phyloP scores from a whole-genome alignment of 305 asterid genomes.

The Fraxinus paxiana region DNA sequence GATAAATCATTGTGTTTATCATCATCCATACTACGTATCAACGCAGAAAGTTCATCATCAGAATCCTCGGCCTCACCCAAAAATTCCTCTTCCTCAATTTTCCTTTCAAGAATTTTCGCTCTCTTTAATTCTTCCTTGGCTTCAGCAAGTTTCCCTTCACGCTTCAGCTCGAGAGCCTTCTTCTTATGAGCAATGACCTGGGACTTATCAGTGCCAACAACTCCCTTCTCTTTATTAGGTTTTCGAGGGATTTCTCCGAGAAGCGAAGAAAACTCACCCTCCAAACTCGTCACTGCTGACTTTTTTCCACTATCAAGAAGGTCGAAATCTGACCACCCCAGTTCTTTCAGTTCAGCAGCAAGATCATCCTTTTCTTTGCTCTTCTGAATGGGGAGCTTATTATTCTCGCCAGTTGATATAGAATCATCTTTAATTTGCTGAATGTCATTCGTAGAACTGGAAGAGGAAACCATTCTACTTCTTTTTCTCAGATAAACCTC shows the following conservation, averaged over 20 bases:
- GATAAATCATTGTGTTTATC: conserved; percentile 50
- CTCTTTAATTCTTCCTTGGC: conserved; percentile 94
- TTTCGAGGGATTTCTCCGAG: conserved; percentile 60
- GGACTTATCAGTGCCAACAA: conserved; percentile 49
- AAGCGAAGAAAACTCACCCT: conserved; percentile 83
- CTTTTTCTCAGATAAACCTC: conserved; percentile 68
- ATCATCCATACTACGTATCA: conserved; percentile 57
- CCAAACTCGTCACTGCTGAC: conserved; percentile 55
- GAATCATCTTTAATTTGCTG: conserved; percentile 41
- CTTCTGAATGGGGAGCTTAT: conserved; percentile 36
- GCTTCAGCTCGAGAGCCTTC: conserved; percentile 85
- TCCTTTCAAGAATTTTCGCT: conserved; percentile 82
- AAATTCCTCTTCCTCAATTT: conserved; percentile 92
- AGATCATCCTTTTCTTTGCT: conserved; percentile 66
- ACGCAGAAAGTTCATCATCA: conserved; percentile 76
- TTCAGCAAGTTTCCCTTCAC: conserved; percentile 76
- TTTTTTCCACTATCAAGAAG: conserved; percentile 55
- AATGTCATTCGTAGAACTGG: conserved; percentile 39
- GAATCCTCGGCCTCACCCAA: conserved; percentile 83
- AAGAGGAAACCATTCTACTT: conserved; percentile 61
- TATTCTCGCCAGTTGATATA: conserved; percentile 32
- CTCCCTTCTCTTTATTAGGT: conserved; percentile 44
- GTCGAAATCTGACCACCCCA: conserved; percentile 96
- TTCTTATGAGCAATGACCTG: conserved; percentile 77
- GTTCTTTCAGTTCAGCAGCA: conserved; percentile 74